phyloP scores from a whole-genome alignment of 306 rosid species.

The Coriaria nepalensis region DNA sequence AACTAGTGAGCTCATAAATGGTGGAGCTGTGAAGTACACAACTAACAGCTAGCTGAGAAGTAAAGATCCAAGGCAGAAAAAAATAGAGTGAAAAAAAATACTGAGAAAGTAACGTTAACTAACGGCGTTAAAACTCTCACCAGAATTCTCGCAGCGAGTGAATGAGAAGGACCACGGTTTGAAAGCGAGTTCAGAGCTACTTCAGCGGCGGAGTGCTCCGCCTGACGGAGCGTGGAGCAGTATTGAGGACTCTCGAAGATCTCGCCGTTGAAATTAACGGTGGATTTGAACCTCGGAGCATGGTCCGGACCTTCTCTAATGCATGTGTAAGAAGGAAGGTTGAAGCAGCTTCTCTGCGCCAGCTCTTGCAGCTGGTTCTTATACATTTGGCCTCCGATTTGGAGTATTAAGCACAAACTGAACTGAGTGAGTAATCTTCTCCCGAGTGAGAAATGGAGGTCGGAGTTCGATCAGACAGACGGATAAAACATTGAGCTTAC shows the following conservation, averaged over 20 bases:
- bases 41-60: conserved; percentile 2
- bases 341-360: conserved; percentile 99
- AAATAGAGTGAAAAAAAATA: neutral
- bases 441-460: neutral
- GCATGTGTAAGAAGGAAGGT: conserved; percentile 92
- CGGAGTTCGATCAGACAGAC: too few species aligned
- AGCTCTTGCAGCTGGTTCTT: conserved; percentile 99
- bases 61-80: conserved; percentile 7
- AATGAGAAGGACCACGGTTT: conserved; percentile 92
- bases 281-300: conserved; percentile 98
- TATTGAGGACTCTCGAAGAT: conserved; percentile 90
- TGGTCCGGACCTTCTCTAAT: conserved; percentile 99
- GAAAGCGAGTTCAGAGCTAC: conserved; percentile 94
- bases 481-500: too few species aligned
- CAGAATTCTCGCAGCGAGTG: conserved; percentile 91
- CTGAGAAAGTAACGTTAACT: conserved; percentile 8
- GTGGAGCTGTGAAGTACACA: neutral
- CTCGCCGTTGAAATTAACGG: conserved; percentile 96
- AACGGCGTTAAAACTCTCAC: conserved; percentile 32
- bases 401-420: too few species aligned
- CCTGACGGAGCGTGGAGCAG: conserved; percentile 95
- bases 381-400: conserved; percentile 62
- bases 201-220: conserved; percentile 99
- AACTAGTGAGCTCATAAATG: too few species aligned
- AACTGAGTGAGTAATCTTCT: too few species aligned